A percentile compares a stretch with the other conserved stretches of the same genome.
phyloP scores from a whole-genome alignment of 73 alveolate species.

The Breviolum minutum region DNA sequence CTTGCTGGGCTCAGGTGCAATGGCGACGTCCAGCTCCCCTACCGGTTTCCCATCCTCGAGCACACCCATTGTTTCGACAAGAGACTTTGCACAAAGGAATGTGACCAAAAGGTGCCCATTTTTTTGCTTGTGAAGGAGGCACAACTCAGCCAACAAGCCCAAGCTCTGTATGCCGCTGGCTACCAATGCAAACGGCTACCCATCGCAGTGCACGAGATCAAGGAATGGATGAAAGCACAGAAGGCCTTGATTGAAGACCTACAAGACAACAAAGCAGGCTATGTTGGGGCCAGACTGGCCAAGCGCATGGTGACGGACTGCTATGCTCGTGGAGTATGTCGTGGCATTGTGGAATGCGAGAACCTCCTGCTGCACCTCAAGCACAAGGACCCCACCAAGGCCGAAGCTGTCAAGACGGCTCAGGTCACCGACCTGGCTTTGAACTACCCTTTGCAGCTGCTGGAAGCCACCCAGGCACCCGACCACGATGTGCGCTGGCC shows the following conservation, averaged over 20 bases:
- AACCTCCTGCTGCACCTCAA: neutral
- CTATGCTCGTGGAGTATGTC: constrained; percentile 42
- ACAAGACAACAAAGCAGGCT: constrained; percentile 13
- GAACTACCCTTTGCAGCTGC: neutral
- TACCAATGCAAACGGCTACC: neutral
- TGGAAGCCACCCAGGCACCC: neutral
- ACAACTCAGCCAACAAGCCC: constrained; percentile 5
- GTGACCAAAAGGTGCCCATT: neutral
- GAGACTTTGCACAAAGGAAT: neutral
- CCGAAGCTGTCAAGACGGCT: constrained; percentile 34
- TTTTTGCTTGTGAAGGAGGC: neutral
- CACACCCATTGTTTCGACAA: neutral
- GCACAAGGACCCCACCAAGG: neutral
- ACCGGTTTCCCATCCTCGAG: constrained; percentile 34
- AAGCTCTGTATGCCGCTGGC: neutral
- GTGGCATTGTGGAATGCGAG: constrained; percentile 45
- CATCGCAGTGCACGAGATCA: neutral
- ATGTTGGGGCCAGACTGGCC: neutral
- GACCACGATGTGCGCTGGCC: neutral
- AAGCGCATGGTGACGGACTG: constrained; percentile 23
- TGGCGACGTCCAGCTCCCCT: constrained; percentile 47
- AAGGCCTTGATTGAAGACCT: neutral
- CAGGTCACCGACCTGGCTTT: neutral
- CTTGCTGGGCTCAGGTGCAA: constrained; percentile 53
- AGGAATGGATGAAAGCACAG: constrained; percentile 23